phyloP scores from a whole-genome alignment of 2,329 filamentous ascomycete genomes.

The Lomentospora prolificans region DNA sequence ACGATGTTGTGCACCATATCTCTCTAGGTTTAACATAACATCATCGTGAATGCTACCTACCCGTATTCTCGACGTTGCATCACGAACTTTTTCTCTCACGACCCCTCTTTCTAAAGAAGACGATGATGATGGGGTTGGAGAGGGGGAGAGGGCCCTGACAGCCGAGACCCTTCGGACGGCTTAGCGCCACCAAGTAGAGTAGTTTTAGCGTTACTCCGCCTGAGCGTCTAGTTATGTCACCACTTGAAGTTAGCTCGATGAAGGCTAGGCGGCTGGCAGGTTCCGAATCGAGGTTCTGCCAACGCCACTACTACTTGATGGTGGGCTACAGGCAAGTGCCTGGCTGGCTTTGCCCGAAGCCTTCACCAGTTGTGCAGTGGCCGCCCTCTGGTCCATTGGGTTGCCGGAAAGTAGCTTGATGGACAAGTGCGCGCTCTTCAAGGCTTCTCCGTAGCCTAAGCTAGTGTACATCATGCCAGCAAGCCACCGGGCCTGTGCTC shows the following conservation, averaged over 20 bases:
- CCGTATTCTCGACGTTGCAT: too few species aligned
- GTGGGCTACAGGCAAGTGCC: too few species aligned
- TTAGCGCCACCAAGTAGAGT: not conserved
- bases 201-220: not conserved
- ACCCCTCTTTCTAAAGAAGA: not conserved
- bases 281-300: not conserved
- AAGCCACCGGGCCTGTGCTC: not conserved
- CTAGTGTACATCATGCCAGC: not conserved
- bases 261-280: not conserved
- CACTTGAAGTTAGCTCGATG: not conserved
- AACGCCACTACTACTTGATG: too few species aligned
- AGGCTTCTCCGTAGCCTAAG: not conserved
- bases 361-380: too few species aligned
- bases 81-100: not conserved
- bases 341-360: too few species aligned
- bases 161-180: not conserved
- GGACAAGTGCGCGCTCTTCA: not conserved
- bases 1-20: not conserved
- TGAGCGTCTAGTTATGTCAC: not conserved
- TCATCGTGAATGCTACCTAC: too few species aligned
- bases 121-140: not conserved
- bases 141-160: not conserved
- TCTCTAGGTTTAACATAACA: too few species aligned
- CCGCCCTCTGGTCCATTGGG: too few species aligned
- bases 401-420: not conserved